A percentile compares a stretch with the other conserved stretches of the same genome.
phyloP scores from a whole-genome alignment of 495 filamentous ascomycete genomes.

The Penicillium steckii region DNA sequence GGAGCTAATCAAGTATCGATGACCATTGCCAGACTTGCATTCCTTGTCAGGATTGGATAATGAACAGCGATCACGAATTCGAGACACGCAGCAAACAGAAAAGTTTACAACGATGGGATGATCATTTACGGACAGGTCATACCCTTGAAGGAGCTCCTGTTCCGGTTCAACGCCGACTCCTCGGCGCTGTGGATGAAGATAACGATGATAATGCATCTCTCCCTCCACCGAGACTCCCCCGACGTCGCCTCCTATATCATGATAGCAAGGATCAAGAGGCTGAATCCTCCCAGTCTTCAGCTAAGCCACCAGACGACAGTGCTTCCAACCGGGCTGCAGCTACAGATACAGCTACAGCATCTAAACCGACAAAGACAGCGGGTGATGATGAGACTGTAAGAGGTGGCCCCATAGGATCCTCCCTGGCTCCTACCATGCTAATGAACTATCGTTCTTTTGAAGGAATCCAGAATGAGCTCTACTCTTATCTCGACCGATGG shows the following conservation, averaged over 20 bases:
- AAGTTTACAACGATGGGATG: not conserved
- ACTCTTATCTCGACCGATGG: not conserved
- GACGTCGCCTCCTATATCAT: not conserved
- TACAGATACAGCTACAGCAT: too few species aligned
- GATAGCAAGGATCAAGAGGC: not conserved
- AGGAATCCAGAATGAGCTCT: not conserved
- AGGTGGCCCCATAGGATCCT: too few species aligned
- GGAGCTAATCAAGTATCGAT: not conserved
- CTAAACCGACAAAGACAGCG: not conserved
- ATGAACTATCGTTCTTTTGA: not conserved
- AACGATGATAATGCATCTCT: not conserved
- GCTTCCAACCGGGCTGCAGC: not conserved
- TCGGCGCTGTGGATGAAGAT: not conserved
- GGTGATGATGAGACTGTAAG: not conserved
- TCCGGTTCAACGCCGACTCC: not conserved
- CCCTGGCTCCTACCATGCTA: too few species aligned
- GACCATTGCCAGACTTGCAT: not conserved
- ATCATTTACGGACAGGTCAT: not conserved
- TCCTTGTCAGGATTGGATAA: not conserved
- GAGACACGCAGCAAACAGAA: not conserved
- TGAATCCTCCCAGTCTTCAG: not conserved
- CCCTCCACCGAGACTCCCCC: not conserved
- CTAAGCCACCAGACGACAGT: not conserved
- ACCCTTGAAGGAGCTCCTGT: not conserved
- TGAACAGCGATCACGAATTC: not conserved